Conservation (phyloP, 2,329 filamentous ascomycete genomes). For the Penicillium sp. region DNA sequence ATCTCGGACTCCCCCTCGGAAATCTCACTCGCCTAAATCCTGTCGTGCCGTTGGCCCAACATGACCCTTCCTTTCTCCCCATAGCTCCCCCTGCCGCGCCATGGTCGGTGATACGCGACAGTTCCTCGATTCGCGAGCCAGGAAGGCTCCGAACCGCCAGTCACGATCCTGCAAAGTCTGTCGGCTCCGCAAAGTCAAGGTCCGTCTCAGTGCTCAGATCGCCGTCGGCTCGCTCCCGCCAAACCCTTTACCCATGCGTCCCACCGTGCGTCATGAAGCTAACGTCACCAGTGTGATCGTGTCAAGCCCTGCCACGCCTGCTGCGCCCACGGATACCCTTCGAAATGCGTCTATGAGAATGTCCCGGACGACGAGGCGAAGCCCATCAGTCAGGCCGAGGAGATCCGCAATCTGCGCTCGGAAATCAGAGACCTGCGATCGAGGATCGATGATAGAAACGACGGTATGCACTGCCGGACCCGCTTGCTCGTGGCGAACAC, state of each 20-base stretch:
- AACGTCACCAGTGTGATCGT: slow-evolving; percentile 38
- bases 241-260: slow-evolving; percentile 3
- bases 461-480: slow-evolving; percentile 22
- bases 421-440: slow-evolving; percentile 36
- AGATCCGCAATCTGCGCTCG: slow-evolving; percentile 37
- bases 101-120: slow-evolving; percentile 24
- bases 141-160: slow-evolving; percentile 34
- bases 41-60: slow-evolving; percentile 30
- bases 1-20: slow-evolving; percentile 33
- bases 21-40: slow-evolving; percentile 33
- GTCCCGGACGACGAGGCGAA: slow-evolving; percentile 34
- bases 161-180: slow-evolving; percentile 43
- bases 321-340: slow-evolving; percentile 42
- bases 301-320: slow-evolving; percentile 43
- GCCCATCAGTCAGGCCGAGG: slow-evolving; percentile 40
- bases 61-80: slow-evolving; percentile 16
- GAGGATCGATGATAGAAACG: slow-evolving; percentile 25
- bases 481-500: neutral
- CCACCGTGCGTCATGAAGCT: slow-evolving; percentile 7
- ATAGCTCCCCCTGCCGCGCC: slow-evolving; percentile 11
- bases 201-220: slow-evolving; percentile 30
- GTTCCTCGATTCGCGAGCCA: slow-evolving; percentile 24
- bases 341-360: slow-evolving; percentile 40
- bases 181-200: slow-evolving; percentile 43
- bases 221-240: slow-evolving; percentile 14